Evolutionary conservation across 148 eudicot species (phyloP), one percentile per base, ranked within the genome.

Genomic region (Rhododendron henanense): DNA sequence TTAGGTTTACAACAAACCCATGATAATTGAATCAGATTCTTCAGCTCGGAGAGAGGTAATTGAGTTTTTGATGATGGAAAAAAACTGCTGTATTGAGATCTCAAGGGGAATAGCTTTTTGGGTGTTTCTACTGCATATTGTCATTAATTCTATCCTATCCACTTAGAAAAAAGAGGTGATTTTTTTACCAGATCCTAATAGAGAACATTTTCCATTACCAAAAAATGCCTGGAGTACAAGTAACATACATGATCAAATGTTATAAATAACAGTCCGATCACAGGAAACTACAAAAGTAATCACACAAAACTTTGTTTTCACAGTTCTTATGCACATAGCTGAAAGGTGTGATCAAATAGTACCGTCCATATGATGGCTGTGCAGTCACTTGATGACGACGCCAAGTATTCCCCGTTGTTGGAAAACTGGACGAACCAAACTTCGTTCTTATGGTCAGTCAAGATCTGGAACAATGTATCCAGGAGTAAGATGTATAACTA

Each of bases 341-440:
- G 61, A 83, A 79, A 84, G 37, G 1, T 76, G 44, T n/a, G 31
- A 57, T 74, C 41, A 77, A 25, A 87, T 21, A 16, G 78, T 93
- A 96, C 99, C 99, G 94, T 93, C 99, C 99, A 96, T 89, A 96
- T 93, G 84, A 95, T 90, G 90, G 98, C 98, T 35, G 99, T 90
- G 89, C 97, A 91, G 89, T 96, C 99, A 78, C 94, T 88, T 82
- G 98, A 95, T 87, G 99, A 91, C 59, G 99, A 94, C 51, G 99
- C 99, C 90, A 96, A 87, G 88, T 94, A 94, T 44, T 93, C 87
- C 81, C 99, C 99, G 57, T 88, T 91, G 88, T 94, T 90, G 84
- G 99, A 95, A 88, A 95, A 96, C 87, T 96, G 98, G 86, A 96
- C 96, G 53, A 92, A 95, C 99, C 99, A 96, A 85, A 96, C 99